phyloP scores from a whole-genome alignment of 164 flowering plant species.

The Umbilicus rupestris region DNA sequence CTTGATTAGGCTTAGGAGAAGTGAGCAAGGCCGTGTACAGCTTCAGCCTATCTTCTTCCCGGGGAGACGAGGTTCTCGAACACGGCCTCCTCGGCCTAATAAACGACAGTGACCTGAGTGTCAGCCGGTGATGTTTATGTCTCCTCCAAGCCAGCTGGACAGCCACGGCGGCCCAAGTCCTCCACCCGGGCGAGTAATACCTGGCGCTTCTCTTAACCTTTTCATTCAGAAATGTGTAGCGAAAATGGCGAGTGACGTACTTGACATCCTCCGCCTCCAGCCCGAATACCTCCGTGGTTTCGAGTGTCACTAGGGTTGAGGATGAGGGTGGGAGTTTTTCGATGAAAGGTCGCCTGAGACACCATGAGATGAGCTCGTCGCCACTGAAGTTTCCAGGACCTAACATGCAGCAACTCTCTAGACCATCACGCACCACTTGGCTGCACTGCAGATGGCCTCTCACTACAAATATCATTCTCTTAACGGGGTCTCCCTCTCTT shows the following conservation, averaged over 20 bases:
- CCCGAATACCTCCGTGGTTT: constrained; percentile 84
- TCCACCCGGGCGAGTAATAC: constrained; percentile 90
- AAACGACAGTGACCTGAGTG: constrained; percentile 71
- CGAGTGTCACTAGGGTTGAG: constrained; percentile 60
- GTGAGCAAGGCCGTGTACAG: constrained; percentile 87
- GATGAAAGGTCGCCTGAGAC: constrained; percentile 69
- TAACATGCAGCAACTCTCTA: constrained; percentile 82
- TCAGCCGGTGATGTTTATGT: constrained; percentile 50
- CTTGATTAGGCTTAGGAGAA: constrained; percentile 85
- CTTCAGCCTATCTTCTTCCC: constrained; percentile 79
- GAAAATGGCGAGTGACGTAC: constrained; percentile 85
- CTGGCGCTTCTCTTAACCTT: constrained; percentile 75
- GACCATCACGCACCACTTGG: constrained; percentile 74
- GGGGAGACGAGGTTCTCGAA: constrained; percentile 62
- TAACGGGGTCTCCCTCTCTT: constrained; percentile 88
- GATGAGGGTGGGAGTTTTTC: constrained; percentile 86
- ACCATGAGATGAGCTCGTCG: constrained; percentile 91
- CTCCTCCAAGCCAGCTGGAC: constrained; percentile 91
- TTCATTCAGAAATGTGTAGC: constrained; percentile 83
- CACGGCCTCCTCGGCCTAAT: constrained; percentile 76
- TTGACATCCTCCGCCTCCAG: constrained; percentile 81
- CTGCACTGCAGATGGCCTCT: constrained; percentile 88
- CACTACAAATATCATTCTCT: constrained; percentile 82
- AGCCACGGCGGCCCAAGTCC: constrained; percentile 97
- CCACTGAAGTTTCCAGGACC: constrained; percentile 97